phyloP scores from a whole-genome alignment of 1,139 yeast species.

The Saccharomyces hybrid region DNA sequence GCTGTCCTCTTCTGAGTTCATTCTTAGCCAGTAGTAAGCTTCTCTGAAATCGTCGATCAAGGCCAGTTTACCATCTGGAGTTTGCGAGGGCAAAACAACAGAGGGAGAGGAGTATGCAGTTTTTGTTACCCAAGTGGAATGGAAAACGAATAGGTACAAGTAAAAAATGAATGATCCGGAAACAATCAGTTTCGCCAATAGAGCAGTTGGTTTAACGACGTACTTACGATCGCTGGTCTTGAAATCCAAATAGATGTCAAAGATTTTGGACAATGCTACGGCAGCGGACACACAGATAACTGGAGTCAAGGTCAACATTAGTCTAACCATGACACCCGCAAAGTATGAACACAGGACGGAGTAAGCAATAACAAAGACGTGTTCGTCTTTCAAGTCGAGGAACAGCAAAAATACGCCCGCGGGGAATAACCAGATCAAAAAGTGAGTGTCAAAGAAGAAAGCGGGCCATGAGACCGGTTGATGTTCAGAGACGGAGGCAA shows the following conservation, averaged over 20 bases:
- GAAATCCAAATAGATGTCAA: slow-evolving; percentile 77
- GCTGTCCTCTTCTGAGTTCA: slow-evolving; percentile 95
- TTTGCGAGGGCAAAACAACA: slow-evolving; percentile 76
- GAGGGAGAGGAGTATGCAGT: slow-evolving; percentile 97
- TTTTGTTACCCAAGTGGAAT: slow-evolving; percentile 96
- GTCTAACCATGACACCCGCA: slow-evolving; percentile 98
- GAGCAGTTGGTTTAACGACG: slow-evolving; percentile 3
- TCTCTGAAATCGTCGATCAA: slow-evolving; percentile 97
- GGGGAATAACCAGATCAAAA: slow-evolving; percentile 97
- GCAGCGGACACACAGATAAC: slow-evolving; percentile 89
- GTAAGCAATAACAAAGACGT: slow-evolving; percentile 85
- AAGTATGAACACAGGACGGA: slow-evolving; percentile 90
- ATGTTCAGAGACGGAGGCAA: slow-evolving; percentile 99
- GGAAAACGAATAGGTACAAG: slow-evolving; percentile 76
- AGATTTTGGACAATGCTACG: slow-evolving; percentile 73
- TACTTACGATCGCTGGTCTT: slow-evolving; percentile 6
- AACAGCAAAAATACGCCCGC: slow-evolving; percentile 89
- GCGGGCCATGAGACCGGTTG: slow-evolving; percentile 99
- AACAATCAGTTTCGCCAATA: slow-evolving; percentile 40
- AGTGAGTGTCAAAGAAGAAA: slow-evolving; percentile 86
- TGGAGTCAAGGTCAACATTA: slow-evolving; percentile 95
- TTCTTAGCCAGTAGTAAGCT: slow-evolving; percentile 97
- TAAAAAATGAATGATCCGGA: slow-evolving; percentile 66
- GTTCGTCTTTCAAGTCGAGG: slow-evolving; percentile 86
- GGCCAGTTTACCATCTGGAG: slow-evolving; percentile 77